These are phyloP conservation scores for Nephelium lappaceum DNA, from an alignment of 345 rosid genomes.

Conservation along the genomic window DNA sequence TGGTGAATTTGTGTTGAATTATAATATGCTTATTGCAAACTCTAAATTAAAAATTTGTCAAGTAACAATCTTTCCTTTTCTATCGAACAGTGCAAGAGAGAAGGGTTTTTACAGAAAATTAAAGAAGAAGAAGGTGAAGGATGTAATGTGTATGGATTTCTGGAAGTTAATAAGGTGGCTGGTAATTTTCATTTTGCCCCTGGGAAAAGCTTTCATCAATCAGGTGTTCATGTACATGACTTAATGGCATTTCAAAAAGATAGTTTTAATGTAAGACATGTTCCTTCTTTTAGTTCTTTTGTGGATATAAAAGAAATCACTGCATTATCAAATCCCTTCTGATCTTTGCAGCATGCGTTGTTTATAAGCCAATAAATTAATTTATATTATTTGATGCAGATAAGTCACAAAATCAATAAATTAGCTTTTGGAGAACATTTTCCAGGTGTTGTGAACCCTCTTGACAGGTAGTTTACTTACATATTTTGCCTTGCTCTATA, in stretches of 20 bases:
- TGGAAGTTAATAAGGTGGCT: conserved; percentile 95
- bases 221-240: conserved; percentile 86
- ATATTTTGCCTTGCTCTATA: conserved; percentile 4
- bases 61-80: conserved; percentile 7
- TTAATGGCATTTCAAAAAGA: conserved; percentile 82
- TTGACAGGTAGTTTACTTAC: conserved; percentile 63
- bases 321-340: not conserved
- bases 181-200: conserved; percentile 99
- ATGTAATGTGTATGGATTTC: conserved; percentile 86
- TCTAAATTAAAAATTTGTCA: not conserved
- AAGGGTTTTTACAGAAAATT: conserved; percentile 82
- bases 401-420: conserved; percentile 87
- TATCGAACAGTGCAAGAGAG: conserved; percentile 84
- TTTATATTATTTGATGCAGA: conserved; percentile 41
- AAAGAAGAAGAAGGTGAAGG: conserved; percentile 98
- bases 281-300: conserved; percentile 3
- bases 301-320: not conserved
- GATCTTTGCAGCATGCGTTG: not conserved
- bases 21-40: not conserved
- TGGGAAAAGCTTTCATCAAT: conserved; percentile 96
- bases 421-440: conserved; percentile 83
- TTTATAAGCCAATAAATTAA: conserved; percentile 12
- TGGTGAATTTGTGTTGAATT: not conserved
- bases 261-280: conserved; percentile 71
- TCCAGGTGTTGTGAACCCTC: conserved; percentile 96